Percentiles rank a stretch among this genome's conserved stretches.
Conservation (phyloP, 192 early-diverging fungal species). For the Backusella parvicylindrica region DNA sequence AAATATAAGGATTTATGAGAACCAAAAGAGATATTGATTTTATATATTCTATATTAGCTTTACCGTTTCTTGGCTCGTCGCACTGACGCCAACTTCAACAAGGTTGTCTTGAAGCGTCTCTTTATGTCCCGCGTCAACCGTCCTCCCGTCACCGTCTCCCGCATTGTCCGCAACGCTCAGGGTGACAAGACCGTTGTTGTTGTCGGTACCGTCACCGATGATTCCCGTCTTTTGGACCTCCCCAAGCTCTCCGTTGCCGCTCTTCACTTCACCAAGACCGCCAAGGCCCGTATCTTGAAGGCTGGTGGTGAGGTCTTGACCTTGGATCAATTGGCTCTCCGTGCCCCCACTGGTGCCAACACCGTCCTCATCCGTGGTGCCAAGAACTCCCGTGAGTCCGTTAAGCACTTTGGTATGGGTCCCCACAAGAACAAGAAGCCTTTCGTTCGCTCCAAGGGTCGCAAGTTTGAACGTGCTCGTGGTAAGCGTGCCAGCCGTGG, state of each 20-base stretch:
- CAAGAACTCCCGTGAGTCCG: slow-evolving; percentile 92
- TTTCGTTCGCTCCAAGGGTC: slow-evolving; percentile 97
- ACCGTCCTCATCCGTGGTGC: slow-evolving; percentile 94
- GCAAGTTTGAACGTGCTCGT: slow-evolving; percentile 99
- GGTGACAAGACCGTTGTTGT: slow-evolving; percentile 91
- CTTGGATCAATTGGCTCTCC: slow-evolving; percentile 98
- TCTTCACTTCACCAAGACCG: slow-evolving; percentile 93
- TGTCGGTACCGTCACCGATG: slow-evolving; percentile 97
- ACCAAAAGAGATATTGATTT: background rate
- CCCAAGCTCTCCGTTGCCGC: slow-evolving; percentile 97
- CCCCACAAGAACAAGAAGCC: slow-evolving; percentile 57
- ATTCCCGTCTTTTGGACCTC: slow-evolving; percentile 85
- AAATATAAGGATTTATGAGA: background rate
- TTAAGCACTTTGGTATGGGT: slow-evolving; percentile 96
- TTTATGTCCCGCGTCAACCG: slow-evolving; percentile 98
- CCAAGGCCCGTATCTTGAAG: slow-evolving; percentile 96
- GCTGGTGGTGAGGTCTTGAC: slow-evolving; percentile 99
- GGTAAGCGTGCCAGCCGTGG: slow-evolving; percentile 98
- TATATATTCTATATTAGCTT: slow-evolving; percentile 50
- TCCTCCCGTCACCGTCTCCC: slow-evolving; percentile 92
- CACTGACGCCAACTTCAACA: slow-evolving; percentile 98
- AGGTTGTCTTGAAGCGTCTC: slow-evolving; percentile 96
- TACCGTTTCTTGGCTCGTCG: slow-evolving; percentile 99
- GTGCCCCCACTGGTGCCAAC: slow-evolving; percentile 95
- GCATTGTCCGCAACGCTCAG: slow-evolving; percentile 70